Conservation (phyloP, 345 rosid species). For the Salix purpurea region DNA sequence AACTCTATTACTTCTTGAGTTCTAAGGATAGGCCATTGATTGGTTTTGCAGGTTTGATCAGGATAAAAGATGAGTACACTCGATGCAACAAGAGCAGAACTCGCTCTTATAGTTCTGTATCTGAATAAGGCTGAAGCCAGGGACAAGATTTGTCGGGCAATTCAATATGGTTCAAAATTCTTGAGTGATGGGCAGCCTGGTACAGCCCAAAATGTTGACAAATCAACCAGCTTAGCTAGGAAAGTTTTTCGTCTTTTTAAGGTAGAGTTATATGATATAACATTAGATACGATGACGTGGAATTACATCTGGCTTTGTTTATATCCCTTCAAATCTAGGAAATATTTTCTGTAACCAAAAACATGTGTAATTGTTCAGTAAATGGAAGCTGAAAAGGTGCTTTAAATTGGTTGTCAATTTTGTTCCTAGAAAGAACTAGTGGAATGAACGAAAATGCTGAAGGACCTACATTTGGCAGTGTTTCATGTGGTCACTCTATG, state of each 20-base stretch:
- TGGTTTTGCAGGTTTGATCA: slow-evolving; percentile 15
- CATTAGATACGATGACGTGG: background rate
- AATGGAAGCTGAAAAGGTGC: background rate
- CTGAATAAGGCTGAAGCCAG: slow-evolving; percentile 97
- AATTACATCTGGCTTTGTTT: background rate
- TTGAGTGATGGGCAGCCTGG: slow-evolving; percentile 89
- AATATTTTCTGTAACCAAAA: background rate
- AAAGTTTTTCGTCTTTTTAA: slow-evolving; percentile 96
- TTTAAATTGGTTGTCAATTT: background rate
- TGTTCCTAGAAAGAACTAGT: background rate
- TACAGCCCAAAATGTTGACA: slow-evolving; percentile 89
- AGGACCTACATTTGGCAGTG: background rate
- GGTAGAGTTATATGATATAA: slow-evolving; percentile 37
- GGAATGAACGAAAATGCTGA: background rate
- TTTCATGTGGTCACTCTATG: background rate
- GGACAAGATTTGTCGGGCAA: slow-evolving; percentile 98
- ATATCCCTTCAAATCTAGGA: background rate
- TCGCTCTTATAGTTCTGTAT: slow-evolving; percentile 74
- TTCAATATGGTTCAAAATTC: slow-evolving; percentile 93
- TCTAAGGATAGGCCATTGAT: background rate
- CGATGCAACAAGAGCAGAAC: slow-evolving; percentile 80
- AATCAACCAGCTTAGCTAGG: slow-evolving; percentile 90
- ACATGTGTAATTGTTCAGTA: background rate
- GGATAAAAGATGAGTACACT: slow-evolving; percentile 63
- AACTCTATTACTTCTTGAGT: background rate